Evolutionary conservation across 2,329 filamentous ascomycete species (phyloP).

Genomic region (Magnaporthales sp.): DNA sequence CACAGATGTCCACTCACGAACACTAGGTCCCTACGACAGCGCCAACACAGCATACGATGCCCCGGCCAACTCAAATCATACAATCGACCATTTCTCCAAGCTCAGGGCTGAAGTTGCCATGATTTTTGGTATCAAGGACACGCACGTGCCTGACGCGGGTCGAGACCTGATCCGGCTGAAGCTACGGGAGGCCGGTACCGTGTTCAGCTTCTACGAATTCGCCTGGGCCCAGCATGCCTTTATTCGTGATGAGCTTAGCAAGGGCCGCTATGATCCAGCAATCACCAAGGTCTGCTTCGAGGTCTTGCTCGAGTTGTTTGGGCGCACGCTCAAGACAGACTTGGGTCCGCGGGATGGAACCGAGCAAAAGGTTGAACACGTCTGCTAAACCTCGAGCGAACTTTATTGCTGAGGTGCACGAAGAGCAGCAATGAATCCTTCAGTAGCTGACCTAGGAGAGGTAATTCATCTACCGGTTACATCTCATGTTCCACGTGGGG

Average conservation of each 20-base stretch:
- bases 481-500: not conserved
- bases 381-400: constrained; percentile 43
- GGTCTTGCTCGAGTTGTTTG: constrained; percentile 80
- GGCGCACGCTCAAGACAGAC: constrained; percentile 67
- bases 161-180: constrained; percentile 77
- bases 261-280: constrained; percentile 87
- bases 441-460: not conserved
- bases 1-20: constrained; percentile 77
- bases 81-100: constrained; percentile 45
- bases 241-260: constrained; percentile 84
- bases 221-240: constrained; percentile 96
- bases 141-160: constrained; percentile 75
- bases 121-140: constrained; percentile 90
- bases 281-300: constrained; percentile 85
- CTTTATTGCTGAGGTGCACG: not conserved
- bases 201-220: constrained; percentile 78
- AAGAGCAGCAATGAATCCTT: not conserved
- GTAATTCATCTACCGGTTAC: not conserved
- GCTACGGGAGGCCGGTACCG: constrained; percentile 64
- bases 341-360: constrained; percentile 59
- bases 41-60: constrained; percentile 35
- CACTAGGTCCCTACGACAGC: constrained; percentile 53
- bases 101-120: constrained; percentile 75
- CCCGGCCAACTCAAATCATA: constrained; percentile 36
- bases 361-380: constrained; percentile 57